Evolutionary conservation across 352 stramenopile genomes (phyloP), one percentile per base, ranked within the genome.

Genomic region (Phytophthora idaei): DNA sequence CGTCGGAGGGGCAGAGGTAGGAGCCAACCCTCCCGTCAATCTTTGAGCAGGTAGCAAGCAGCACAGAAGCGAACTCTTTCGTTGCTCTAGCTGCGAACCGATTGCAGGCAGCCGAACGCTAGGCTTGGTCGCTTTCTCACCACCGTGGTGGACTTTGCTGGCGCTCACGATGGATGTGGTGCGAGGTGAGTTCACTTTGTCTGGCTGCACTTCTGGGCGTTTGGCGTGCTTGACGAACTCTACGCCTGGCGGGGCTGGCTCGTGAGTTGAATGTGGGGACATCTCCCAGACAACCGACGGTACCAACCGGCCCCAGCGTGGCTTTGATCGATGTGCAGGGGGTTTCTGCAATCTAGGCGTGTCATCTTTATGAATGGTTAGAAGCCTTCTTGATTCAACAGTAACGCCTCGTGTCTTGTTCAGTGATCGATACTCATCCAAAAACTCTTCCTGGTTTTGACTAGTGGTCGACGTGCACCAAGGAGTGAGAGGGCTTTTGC

Each of bases 11-110:
- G 44, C 36, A 47, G 50, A 34, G 5, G 34, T 34, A 14, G 47
- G 29, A 12, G 45, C 21, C 2, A 36, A 31, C 1, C 12, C 46
- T 2, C 11, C n/a, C 11, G 32, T 17, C 4, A 46, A 53, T 4
- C 49, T 47, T 64, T 76, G 59, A 0, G 56, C 27, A 8, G 74
- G 71, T 15, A 81, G 54, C 32, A 81, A 42, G 11, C 74, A 77
- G 49, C 74, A 81, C 61, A 79, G 50, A 14, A 81, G 52, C 4
- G 51, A 44, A 31, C 31, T 28, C 4, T 53, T 39, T 5, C 12
- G 41, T 34, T 36, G 41, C 27, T 54, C 14, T 28, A 42, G 36
- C 25, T 28, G 58, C 1, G 62, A 36, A 5, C 15, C 31, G 1
- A 74, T 31, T 28, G 14, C n/a, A n/a, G 59, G 58, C 5, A 64